Evolutionary conservation across 2,329 filamentous ascomycete genomes (phyloP).

Genomic region (Hypomyces rosellus): DNA sequence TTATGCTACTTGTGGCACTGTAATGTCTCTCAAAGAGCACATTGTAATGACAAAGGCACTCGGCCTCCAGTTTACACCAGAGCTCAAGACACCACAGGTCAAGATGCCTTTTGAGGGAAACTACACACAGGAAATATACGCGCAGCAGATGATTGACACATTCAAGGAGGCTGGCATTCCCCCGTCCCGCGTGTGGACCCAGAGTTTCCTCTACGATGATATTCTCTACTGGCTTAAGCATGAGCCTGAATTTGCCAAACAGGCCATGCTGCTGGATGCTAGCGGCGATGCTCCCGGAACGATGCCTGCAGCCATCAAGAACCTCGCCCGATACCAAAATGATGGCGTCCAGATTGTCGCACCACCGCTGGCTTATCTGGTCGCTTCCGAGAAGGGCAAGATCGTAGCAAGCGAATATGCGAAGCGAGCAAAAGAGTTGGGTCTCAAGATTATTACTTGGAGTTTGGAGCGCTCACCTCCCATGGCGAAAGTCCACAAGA

Average conservation of each 20-base stretch:
- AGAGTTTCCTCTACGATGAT: slow-evolving; percentile 60
- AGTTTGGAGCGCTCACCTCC: slow-evolving; percentile 60
- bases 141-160: slow-evolving; percentile 58
- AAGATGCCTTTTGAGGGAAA: slow-evolving; percentile 59
- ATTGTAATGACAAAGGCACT: slow-evolving; percentile 52
- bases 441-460: slow-evolving; percentile 62
- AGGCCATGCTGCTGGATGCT: slow-evolving; percentile 61
- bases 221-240: slow-evolving; percentile 60
- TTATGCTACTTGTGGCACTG: slow-evolving; percentile 57
- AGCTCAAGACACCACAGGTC: slow-evolving; percentile 63
- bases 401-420: slow-evolving; percentile 62
- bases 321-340: slow-evolving; percentile 48
- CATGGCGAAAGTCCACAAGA: slow-evolving; percentile 40
- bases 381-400: slow-evolving; percentile 43
- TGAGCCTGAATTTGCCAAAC: slow-evolving; percentile 53
- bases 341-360: slow-evolving; percentile 57
- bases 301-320: slow-evolving; percentile 48
- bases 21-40: slow-evolving; percentile 55
- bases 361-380: slow-evolving; percentile 57
- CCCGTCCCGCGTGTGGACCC: slow-evolving; percentile 50
- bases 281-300: slow-evolving; percentile 48
- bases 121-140: slow-evolving; percentile 60
- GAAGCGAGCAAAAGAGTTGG: slow-evolving; percentile 50
- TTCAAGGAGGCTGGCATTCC: slow-evolving; percentile 49
- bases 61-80: slow-evolving; percentile 58